Evolutionary conservation across 768 basidiomycete species (phyloP), one percentile per base, ranked within the genome.

Genomic region (Boletus reticuloceps): DNA sequence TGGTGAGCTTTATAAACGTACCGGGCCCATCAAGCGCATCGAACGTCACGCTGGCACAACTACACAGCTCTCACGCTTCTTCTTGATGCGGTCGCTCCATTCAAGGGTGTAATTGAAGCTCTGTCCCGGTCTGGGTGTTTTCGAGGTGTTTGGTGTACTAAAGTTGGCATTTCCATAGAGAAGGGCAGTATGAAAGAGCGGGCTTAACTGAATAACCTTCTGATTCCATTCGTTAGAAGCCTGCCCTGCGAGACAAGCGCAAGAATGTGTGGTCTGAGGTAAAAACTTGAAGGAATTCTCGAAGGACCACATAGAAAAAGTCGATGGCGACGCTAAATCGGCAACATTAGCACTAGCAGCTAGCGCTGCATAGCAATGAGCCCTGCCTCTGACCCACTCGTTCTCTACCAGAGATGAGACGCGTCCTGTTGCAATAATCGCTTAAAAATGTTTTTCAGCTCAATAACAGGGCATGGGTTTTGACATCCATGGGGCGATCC

Each of bases 361-460:
- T n/a, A 27, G 40, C 16, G 45, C 16, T 39, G 56, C 59, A 63
- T 60, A 58, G 64, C 56, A 58, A 54, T 25, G 22, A 56, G 51
- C 64, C 62, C 57, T 62, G 50, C 25, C 45, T 50, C 47, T 50
- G 58, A 63, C 62, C 58, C 58, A 60, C 59, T 58, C 46, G 46
- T 22, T 44, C 29, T 38, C 56, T 43, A 27, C 51, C 41, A 55
- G 48, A 55, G 47, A 51, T 41, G 54, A 48, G 54, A 43, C 31
- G 42, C 34, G 44, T 29, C 34, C 34, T 54, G 51, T 32, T 46
- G 52, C 54, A 47, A 51, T 55, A 46, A 40, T 60, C 58, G 54
- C 53, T 58, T 56, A 58, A 60, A 63, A 59, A 51, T 47, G 41
- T 62, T 67, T n/a, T 57, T 57, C 46, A 55, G 48, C 48, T 13